Evolutionary conservation across 1,284 basidiomycete species (phyloP).

Genomic region (Apiotrichum mycotoxinovorans): DNA sequence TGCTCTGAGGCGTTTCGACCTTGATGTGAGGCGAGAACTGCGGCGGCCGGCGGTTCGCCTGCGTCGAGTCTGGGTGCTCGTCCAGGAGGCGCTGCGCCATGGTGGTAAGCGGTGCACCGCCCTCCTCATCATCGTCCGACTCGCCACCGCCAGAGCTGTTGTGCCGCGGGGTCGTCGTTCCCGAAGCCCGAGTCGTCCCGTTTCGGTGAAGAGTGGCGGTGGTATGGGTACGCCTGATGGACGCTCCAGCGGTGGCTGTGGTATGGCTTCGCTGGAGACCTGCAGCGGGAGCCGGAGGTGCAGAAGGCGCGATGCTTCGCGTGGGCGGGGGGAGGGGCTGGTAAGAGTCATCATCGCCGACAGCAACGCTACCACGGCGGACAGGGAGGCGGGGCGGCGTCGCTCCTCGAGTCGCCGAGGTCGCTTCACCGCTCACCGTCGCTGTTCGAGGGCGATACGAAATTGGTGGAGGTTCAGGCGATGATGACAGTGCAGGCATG

Average conservation of each 20-base stretch:
- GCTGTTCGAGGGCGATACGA: slow-evolving; percentile 17
- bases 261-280: not conserved
- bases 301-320: slow-evolving; percentile 13
- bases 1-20: slow-evolving; percentile 41
- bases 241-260: not conserved
- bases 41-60: slow-evolving; percentile 76
- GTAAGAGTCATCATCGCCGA: not conserved
- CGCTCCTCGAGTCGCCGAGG: not conserved
- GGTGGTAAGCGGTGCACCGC: slow-evolving; percentile 15
- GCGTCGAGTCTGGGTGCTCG: slow-evolving; percentile 72
- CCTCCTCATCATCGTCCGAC: slow-evolving; percentile 39
- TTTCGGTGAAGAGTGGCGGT: not conserved
- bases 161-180: not conserved
- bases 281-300: not conserved
- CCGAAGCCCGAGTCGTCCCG: not conserved
- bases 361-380: slow-evolving; percentile 5
- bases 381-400: slow-evolving; percentile 13
- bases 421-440: not conserved
- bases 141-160: slow-evolving; percentile 5
- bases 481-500: not conserved
- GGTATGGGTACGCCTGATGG: not conserved
- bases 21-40: slow-evolving; percentile 45
- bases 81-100: slow-evolving; percentile 53
- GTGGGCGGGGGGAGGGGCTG: slow-evolving; percentile 22
- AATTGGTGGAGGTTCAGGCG: slow-evolving; percentile 15